A percentile compares a stretch with the other conserved stretches of the same genome.
These are phyloP conservation scores for Camellia oleifera DNA, from an alignment of 179 eudicot species.

Conservation along the genomic window DNA sequence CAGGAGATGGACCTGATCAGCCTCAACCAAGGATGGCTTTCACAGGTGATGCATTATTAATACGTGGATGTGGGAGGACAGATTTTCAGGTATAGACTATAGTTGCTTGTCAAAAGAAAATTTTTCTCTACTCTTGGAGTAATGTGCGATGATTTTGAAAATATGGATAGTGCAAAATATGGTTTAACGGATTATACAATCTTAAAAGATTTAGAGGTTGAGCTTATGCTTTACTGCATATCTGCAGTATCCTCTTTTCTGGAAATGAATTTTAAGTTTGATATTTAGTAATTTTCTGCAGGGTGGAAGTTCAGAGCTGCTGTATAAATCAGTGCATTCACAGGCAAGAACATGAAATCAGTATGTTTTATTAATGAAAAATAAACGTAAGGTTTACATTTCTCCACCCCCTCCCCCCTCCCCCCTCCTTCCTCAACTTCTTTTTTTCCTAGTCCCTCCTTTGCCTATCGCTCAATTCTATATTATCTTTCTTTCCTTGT, in stretches of 20 bases:
- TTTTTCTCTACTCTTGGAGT: neutral
- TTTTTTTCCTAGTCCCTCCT: neutral
- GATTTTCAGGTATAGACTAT: conserved; percentile 76
- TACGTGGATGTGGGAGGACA: conserved; percentile 97
- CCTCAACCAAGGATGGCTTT: conserved; percentile 93
- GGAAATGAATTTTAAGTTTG: neutral
- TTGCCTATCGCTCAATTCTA: neutral
- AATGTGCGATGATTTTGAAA: neutral
- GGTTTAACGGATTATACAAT: too few species aligned
- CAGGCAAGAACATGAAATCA: conserved; percentile 51
- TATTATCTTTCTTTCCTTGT: conserved; percentile 12
- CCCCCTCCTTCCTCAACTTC: neutral
- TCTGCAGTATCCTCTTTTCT: neutral
- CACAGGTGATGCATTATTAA: conserved; percentile 87
- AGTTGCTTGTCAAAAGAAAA: neutral
- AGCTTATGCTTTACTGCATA: neutral
- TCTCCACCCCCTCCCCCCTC: too few species aligned
- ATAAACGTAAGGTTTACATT: neutral
- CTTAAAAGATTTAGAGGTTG: too few species aligned
- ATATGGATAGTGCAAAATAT: too few species aligned
- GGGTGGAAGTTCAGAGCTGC: conserved; percentile 89
- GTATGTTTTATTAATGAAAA: neutral
- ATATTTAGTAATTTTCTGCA: conserved; percentile 17
- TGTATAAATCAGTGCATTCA: conserved; percentile 86
- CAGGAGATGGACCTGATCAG: conserved; percentile 84